These are phyloP conservation scores for Candida ipomoeae DNA, from an alignment of 805 yeast species.

Conservation along the genomic window DNA sequence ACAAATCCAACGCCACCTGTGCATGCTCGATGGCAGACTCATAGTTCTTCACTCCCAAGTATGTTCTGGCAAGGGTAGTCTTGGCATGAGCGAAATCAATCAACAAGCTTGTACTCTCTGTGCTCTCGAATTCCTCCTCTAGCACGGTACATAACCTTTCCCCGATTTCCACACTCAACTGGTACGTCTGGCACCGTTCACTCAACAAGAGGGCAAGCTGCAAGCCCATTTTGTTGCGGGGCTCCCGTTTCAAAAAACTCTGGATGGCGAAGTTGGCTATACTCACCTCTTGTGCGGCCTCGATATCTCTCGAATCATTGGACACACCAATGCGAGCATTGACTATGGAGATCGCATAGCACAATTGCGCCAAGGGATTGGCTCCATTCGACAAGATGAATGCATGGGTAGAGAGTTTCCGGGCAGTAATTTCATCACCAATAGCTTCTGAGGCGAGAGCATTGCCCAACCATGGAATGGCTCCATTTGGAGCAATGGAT, in stretches of 20 bases:
- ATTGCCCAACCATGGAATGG: slow-evolving; percentile 81
- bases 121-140: slow-evolving; percentile 53
- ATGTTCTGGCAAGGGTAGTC: slow-evolving; percentile 67
- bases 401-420: slow-evolving; percentile 69
- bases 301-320: slow-evolving; percentile 51
- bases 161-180: slow-evolving; percentile 48
- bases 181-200: slow-evolving; percentile 69
- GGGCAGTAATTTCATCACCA: slow-evolving; percentile 50
- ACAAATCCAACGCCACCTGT: slow-evolving; percentile 48
- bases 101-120: slow-evolving; percentile 47
- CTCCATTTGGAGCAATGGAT: slow-evolving; percentile 72
- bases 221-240: slow-evolving; percentile 55
- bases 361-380: slow-evolving; percentile 62
- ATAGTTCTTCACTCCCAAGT: slow-evolving; percentile 56
- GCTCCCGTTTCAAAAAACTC: slow-evolving; percentile 58
- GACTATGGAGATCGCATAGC: slow-evolving; percentile 62
- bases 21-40: slow-evolving; percentile 59
- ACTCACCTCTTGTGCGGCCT: slow-evolving; percentile 59
- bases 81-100: slow-evolving; percentile 55
- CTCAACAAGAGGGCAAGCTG: slow-evolving; percentile 50
- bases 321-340: slow-evolving; percentile 40
- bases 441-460: slow-evolving; percentile 58
- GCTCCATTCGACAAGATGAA: slow-evolving; percentile 71
- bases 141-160: slow-evolving; percentile 42
- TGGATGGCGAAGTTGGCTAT: slow-evolving; percentile 65